phyloP scores from a whole-genome alignment of 257 asterid genomes.

The Rubia yunnanensis region DNA sequence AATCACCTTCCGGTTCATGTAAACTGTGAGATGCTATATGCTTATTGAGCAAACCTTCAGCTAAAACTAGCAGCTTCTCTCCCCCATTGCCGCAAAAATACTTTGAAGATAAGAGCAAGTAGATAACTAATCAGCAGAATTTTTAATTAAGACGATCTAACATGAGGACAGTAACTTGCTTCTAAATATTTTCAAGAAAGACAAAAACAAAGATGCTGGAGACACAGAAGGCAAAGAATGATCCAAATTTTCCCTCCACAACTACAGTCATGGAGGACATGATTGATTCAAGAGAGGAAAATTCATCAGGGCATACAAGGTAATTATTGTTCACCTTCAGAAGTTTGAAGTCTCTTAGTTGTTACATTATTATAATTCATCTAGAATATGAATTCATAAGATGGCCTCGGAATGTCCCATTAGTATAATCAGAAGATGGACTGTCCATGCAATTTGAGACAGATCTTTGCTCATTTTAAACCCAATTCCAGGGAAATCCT shows the following conservation, averaged over 20 bases:
- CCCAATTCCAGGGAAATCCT: not conserved
- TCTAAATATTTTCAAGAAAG: not conserved
- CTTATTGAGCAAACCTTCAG: constrained; percentile 96
- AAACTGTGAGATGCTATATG: constrained; percentile 83
- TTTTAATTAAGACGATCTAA: not conserved
- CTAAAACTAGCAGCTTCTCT: constrained; percentile 64
- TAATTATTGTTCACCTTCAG: not conserved
- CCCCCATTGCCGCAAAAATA: constrained; percentile 80
- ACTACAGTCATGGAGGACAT: not conserved
- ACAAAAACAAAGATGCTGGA: not conserved
- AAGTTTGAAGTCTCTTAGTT: not conserved
- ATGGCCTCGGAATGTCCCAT: not conserved
- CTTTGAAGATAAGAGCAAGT: constrained; percentile 33
- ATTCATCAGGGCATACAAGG: not conserved
- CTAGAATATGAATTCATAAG: not conserved
- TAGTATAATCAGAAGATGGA: not conserved
- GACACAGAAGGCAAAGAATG: not conserved
- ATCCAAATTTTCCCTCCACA: not conserved
- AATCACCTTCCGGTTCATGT: constrained; percentile 87
- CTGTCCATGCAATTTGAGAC: not conserved
- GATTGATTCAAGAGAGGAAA: not conserved
- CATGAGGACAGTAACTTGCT: not conserved
- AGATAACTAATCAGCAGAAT: constrained; percentile 17
- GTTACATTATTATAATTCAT: not conserved
- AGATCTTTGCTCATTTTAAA: not conserved